Percentiles rank a stretch among this genome's conserved stretches.
These are phyloP conservation scores for Neonectria faginata DNA, from an alignment of 2,329 filamentous ascomycete genomes.

Conservation along the genomic window DNA sequence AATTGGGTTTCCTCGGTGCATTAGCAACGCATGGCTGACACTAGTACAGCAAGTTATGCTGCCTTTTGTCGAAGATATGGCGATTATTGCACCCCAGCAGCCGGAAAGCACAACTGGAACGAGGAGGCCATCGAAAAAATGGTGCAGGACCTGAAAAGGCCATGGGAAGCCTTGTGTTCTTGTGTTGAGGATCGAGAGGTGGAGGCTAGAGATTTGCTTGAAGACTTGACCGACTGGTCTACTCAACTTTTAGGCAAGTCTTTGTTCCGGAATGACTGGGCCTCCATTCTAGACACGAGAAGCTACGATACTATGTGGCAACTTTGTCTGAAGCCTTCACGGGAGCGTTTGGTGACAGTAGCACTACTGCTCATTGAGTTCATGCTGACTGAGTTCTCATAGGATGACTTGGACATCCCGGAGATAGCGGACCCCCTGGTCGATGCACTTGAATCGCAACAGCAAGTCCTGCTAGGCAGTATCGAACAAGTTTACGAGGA, in stretches of 20 bases:
- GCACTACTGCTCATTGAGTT: not conserved
- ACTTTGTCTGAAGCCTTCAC: not conserved
- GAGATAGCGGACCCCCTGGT: constrained; percentile 34
- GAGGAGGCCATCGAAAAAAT: constrained; percentile 55
- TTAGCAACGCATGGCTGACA: not conserved
- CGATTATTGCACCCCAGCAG: constrained; percentile 45
- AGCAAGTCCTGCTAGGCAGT: constrained; percentile 43
- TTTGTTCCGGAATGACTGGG: not conserved
- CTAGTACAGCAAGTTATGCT: constrained; percentile 48
- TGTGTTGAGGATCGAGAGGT: constrained; percentile 3
- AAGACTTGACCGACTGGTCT: constrained; percentile 14
- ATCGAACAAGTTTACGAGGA: constrained; percentile 45
- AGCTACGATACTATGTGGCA: not conserved
- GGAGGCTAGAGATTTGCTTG: constrained; percentile 4
- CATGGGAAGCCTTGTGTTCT: constrained; percentile 48
- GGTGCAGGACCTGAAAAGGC: constrained; percentile 47
- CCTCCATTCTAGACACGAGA: not conserved
- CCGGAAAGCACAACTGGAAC: constrained; percentile 57
- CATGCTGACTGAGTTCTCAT: not conserved
- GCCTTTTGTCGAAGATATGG: constrained; percentile 59
- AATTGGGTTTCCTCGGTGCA: constrained; percentile 8
- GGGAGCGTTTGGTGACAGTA: too few relatives aligned
- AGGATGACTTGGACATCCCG: not conserved
- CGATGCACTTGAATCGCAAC: constrained; percentile 44
- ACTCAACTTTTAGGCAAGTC: constrained; percentile 34